Base-by-base conservation (phyloP, 495 filamentous ascomycete species). In the Letharia lupina region DNA sequence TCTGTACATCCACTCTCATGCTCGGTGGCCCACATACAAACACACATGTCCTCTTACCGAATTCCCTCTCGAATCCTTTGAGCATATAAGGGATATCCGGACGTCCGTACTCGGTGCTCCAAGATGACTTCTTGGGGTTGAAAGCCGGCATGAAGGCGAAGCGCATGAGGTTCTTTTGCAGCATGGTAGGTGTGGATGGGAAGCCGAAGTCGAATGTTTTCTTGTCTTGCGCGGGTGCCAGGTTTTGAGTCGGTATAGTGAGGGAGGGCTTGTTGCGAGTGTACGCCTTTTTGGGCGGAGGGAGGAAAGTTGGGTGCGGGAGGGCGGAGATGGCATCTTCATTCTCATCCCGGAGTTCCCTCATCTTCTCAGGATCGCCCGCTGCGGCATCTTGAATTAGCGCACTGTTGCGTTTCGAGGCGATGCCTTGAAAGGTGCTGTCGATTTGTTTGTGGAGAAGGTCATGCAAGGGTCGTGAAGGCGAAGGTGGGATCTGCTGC, bases 41-140 rank as follows among this genome's bases (percentile, higher is more conserved):
- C 13, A 97, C 90, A 69, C 93, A 96, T 0, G 93, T 91, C 63
- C 93, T 79, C 62, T 88, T 78, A 10, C 93, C 93, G 62, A 95
- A 89, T 44, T 84, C 87, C 50, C 87, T 83, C 0, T 91, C 90
- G 81, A 89, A 87, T 63, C 91, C 85, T 62, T 82, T 84, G 44
- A 98, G 81, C 82, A 95, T 91, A 73, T 88, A 89, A 3, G 89
- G 86, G 40, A 98, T 82, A 67, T 96, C 86, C 0, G 93, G 93
- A 1, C 94, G 86, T n/a, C 90, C 91, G 75, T 96, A 97, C 74
- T 97, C 93, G 8, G 93, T 90, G 64, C 84, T 87, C 89, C 91
- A 96, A 42, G 89, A 90, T 66, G 89, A 88, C 69, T 90, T 87
- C 73, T 89, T 84, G 60, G 81, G 73, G 16, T 66, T 65, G 13